Conservation (phyloP, 73 alveolate species). For the Uronychia setigera region DNA sequence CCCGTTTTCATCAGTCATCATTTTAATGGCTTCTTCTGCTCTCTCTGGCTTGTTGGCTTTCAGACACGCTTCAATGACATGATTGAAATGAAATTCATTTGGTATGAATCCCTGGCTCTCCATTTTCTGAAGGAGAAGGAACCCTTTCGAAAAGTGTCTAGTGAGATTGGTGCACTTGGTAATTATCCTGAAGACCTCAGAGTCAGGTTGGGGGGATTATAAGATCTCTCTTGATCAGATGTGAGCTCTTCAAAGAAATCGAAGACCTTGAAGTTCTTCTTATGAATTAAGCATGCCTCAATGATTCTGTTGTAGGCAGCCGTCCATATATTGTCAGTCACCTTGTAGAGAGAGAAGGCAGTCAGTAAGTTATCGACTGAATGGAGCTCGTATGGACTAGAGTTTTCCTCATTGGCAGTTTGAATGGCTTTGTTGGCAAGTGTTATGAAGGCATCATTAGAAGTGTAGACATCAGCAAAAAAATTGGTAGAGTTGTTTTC, state of each 20-base stretch:
- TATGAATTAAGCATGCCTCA: background rate
- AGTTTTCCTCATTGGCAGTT: background rate
- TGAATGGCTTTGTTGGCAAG: constrained; percentile 2
- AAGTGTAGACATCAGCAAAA: background rate
- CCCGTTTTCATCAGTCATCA: constrained; percentile 54
- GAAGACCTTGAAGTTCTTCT: background rate
- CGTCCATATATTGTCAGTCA: background rate
- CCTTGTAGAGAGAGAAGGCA: background rate
- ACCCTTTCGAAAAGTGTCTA: background rate
- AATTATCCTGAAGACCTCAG: background rate
- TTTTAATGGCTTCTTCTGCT: constrained; percentile 72
- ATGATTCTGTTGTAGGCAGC: background rate
- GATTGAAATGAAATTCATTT: constrained; percentile 67
- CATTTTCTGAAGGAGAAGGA: background rate
- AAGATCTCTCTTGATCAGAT: constrained; percentile 5
- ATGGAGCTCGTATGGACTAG: background rate
- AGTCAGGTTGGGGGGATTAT: background rate
- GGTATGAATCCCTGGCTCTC: constrained; percentile 12
- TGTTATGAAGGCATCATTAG: background rate
- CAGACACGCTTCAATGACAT: constrained; percentile 84
- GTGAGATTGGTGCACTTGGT: background rate
- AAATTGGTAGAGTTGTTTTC: background rate
- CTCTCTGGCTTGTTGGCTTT: constrained; percentile 67
- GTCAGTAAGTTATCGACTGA: background rate
- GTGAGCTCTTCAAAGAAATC: background rate